These are phyloP conservation scores for Gaertneriomyces sp. DNA, from an alignment of 192 early-diverging fungal species.

Conservation along the genomic window DNA sequence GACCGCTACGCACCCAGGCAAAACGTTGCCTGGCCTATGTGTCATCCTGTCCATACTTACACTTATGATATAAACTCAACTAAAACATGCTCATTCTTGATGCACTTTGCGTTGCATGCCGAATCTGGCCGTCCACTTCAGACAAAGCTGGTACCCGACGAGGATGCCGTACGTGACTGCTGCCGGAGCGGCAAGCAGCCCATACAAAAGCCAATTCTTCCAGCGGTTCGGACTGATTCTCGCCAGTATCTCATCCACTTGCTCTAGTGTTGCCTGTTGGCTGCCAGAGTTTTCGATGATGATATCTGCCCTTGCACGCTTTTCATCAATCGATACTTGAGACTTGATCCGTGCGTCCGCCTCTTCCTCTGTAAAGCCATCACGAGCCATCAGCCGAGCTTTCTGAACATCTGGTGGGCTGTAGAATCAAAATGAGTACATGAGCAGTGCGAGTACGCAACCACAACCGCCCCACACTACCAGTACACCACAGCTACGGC, in stretches of 20 bases:
- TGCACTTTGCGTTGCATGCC: no score
- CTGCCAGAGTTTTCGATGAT: slow-evolving; percentile 83
- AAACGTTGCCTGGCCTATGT: no score
- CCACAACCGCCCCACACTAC: slow-evolving; percentile 35
- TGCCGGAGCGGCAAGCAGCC: slow-evolving; percentile 28
- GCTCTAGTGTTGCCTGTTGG: slow-evolving; percentile 48
- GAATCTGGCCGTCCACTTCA: no score
- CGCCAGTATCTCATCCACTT: slow-evolving; percentile 37
- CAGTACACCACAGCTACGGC: slow-evolving; percentile 77
- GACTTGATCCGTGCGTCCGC: slow-evolving; percentile 70
- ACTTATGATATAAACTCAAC: no score
- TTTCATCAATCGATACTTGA: slow-evolving; percentile 81
- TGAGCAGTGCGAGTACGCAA: neutral
- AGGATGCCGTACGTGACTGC: slow-evolving; percentile 16
- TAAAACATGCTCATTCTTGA: no score
- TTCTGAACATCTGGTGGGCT: slow-evolving; percentile 74
- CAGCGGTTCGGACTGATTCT: slow-evolving; percentile 22
- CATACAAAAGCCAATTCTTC: slow-evolving; percentile 17
- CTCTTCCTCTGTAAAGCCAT: slow-evolving; percentile 60
- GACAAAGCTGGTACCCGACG: no score
- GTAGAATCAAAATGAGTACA: slow-evolving; percentile 1
- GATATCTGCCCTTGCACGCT: slow-evolving; percentile 69
- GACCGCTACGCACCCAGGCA: no score
- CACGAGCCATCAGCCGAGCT: slow-evolving; percentile 67
- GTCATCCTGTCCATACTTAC: no score